Base-by-base conservation (phyloP, 306 rosid species). In the Rosa chinensis region DNA sequence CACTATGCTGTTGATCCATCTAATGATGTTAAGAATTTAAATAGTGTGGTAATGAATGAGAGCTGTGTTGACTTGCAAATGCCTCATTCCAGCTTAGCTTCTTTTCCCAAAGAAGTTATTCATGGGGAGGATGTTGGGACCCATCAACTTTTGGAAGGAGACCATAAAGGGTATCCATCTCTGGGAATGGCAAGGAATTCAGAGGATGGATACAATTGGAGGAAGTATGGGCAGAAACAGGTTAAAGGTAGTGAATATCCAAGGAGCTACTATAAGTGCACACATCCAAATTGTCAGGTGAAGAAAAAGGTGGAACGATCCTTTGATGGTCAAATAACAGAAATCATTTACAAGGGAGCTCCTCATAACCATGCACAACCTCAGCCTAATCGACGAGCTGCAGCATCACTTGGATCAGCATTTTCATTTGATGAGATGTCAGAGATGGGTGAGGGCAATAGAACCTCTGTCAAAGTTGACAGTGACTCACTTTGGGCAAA, bases 171-270 rank as follows among this genome's bases (percentile, higher is more conserved):
- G 45, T 64, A 82, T 66, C 72, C 84, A 80, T 80, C 86, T 8
- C 48, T 72, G 5, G 93, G 88, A 83, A 70, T 76, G 50, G 79
- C 23, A 42, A 92, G 89, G 78, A 87, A 89, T 76, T 83, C 91
- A 78, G 94, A 90, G 75, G 97, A 94, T 80, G 97, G 96, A 73
- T 94, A 92, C 79, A 94, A 90, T 69, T 94, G 98, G 98, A 92
- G 97, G 67, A 94, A 94, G 84, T 94, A 94, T 79, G 98, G 98
- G 32, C 98, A 94, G 74, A 94, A 94, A 80, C 97, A 92, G 85
- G 98, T 94, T 1, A 94, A 92, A 79, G 97, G 98, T 8, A 90
- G 97, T 72, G 97, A 92, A 83, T 94, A 88, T 85, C 98, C 97
- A 7, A 88, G 98, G 75, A 94, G 98, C 84, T 94, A 94, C 76